Conservation (phyloP, 192 early-diverging fungal species). For the Backusella australiensis region DNA sequence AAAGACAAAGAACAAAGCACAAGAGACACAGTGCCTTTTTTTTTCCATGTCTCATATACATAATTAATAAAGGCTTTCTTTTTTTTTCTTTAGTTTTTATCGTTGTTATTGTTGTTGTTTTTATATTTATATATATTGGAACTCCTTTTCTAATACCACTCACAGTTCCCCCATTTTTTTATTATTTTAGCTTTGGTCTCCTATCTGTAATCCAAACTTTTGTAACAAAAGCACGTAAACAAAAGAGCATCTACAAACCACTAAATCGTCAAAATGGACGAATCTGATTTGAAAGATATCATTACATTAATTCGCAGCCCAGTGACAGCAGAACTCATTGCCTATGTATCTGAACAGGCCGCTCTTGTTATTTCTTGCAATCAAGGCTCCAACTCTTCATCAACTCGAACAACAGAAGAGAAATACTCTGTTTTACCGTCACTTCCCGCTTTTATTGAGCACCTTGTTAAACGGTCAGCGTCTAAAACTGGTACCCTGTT, state of each 20-base stretch:
- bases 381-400: neutral
- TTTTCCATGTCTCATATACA: slow-evolving; percentile 8
- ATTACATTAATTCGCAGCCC: slow-evolving; percentile 17
- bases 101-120: slow-evolving; percentile 2
- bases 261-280: neutral
- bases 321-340: neutral
- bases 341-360: slow-evolving; percentile 21
- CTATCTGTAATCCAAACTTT: neutral
- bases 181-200: neutral
- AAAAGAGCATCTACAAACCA: neutral
- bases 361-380: slow-evolving; percentile 25
- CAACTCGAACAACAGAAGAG: neutral
- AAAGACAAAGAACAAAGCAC: neutral
- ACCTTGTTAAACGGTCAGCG: slow-evolving; percentile 62
- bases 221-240: neutral
- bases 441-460: slow-evolving; percentile 60
- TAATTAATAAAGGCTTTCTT: slow-evolving; percentile 2
- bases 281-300: neutral
- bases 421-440: slow-evolving; percentile 47
- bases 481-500: slow-evolving; percentile 71
- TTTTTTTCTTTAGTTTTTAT: slow-evolving; percentile 10
- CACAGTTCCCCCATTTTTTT: neutral
- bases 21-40: neutral
- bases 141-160: neutral
- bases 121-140: slow-evolving; percentile 1